A percentile compares a stretch with the other conserved stretches of the same genome.
Conservation (phyloP, 73 alveolate genomes). For the Symbiodinium natans region DNA sequence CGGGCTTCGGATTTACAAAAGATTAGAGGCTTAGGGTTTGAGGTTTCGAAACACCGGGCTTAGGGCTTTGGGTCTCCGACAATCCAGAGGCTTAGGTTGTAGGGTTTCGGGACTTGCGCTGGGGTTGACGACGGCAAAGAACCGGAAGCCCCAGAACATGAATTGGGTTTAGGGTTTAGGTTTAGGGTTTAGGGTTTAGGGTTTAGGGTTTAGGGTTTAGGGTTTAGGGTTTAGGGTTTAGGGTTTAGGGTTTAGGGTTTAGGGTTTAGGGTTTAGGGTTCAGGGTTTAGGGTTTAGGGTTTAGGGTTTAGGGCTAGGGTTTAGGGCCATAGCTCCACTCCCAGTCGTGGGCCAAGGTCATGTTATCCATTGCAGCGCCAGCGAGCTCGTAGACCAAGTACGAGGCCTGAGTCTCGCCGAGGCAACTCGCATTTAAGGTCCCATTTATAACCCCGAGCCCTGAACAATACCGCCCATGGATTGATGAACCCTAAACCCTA, state of each 20-base stretch:
- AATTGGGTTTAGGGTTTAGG: too few species aligned
- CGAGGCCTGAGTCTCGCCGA: constrained; percentile 4
- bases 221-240: neutral
- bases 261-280: neutral
- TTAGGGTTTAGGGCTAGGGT: neutral
- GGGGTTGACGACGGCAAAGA: too few species aligned
- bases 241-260: neutral
- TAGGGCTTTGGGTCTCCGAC: too few species aligned
- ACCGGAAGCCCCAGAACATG: too few species aligned
- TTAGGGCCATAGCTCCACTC: constrained; percentile 7
- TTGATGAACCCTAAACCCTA: too few species aligned
- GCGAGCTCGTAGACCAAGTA: constrained; percentile 63
- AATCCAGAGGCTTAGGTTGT: too few species aligned
- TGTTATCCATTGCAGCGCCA: constrained; percentile 37
- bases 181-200: neutral
- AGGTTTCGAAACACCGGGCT: too few species aligned
- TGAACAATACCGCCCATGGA: too few species aligned
- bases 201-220: neutral
- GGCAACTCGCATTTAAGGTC: neutral
- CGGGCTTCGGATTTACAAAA: too few species aligned
- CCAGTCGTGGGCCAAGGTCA: constrained; percentile 84
- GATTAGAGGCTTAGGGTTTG: too few species aligned
- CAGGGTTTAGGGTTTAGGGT: neutral
- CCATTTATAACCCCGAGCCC: too few species aligned
- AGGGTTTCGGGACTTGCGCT: neutral